Percentiles rank a stretch among this genome's conserved stretches.
Conservation (phyloP, 2,329 filamentous ascomycete genomes). For the Hymenotorrendiella dingleyae region DNA sequence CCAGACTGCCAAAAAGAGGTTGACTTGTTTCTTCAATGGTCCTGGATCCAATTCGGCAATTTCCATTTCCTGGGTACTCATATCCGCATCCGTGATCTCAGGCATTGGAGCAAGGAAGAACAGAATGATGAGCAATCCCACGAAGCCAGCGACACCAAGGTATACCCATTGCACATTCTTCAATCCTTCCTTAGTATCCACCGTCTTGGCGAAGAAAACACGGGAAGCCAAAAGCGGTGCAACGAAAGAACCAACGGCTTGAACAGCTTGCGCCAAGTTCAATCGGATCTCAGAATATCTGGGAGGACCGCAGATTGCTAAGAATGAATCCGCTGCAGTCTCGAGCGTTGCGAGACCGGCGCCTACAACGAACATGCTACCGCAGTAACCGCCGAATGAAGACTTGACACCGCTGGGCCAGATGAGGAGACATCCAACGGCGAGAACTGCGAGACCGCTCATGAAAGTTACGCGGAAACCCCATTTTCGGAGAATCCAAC, state of each 20-base stretch:
- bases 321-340: constrained; percentile 64
- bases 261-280: constrained; percentile 72
- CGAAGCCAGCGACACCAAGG: constrained; percentile 65
- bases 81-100: constrained; percentile 68
- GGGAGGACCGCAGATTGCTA: constrained; percentile 55
- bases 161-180: constrained; percentile 73
- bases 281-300: constrained; percentile 68
- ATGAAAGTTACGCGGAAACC: constrained; percentile 63
- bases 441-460: constrained; percentile 61
- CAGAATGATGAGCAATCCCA: constrained; percentile 59
- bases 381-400: constrained; percentile 70
- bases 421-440: constrained; percentile 52
- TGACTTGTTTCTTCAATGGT: constrained; percentile 65
- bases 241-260: constrained; percentile 68
- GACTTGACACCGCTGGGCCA: constrained; percentile 50
- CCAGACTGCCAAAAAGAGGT: constrained; percentile 68
- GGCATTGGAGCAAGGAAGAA: constrained; percentile 58
- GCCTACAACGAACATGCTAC: constrained; percentile 67
- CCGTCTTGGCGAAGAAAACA: constrained; percentile 65
- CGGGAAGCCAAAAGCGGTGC: constrained; percentile 68
- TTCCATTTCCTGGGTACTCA: constrained; percentile 52
- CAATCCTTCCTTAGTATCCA: constrained; percentile 35
- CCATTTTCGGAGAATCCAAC: constrained; percentile 59
- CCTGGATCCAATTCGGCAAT: constrained; percentile 43
- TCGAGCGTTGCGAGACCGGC: constrained; percentile 69